phyloP scores from a whole-genome alignment of 331 rosid species.

The Quercus tomentella region DNA sequence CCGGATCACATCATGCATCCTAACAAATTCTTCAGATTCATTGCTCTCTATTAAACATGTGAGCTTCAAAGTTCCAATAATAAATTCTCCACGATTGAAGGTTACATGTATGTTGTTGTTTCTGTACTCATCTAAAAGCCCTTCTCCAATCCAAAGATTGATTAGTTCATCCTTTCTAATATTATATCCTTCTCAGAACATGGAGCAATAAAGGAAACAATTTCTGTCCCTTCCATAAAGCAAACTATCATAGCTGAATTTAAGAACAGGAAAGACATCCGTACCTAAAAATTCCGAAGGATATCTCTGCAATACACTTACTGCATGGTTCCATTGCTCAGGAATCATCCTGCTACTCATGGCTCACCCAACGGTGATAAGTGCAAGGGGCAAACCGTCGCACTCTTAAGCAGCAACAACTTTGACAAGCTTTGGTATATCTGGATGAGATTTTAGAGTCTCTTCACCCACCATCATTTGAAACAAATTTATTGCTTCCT shows the following conservation, averaged over 20 bases:
- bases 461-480: slow-evolving; percentile 5
- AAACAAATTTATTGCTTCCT: slow-evolving; percentile 6
- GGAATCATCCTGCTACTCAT: background rate
- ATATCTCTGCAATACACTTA: background rate
- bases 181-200: background rate
- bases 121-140: background rate
- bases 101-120: background rate
- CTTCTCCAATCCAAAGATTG: slow-evolving; percentile 21
- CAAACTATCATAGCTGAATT: slow-evolving; percentile 3
- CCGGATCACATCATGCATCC: slow-evolving; percentile 27
- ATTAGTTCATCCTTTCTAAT: background rate
- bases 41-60: background rate
- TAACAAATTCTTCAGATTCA: background rate
- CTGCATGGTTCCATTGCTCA: too few relatives aligned
- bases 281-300: slow-evolving; percentile 17
- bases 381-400: slow-evolving; percentile 17
- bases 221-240: background rate
- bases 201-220: slow-evolving; percentile 10
- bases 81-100: background rate
- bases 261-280: slow-evolving; percentile 12
- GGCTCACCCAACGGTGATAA: background rate
- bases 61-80: slow-evolving; percentile 8
- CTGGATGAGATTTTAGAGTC: background rate
- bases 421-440: slow-evolving; percentile 1
- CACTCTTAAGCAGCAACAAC: slow-evolving; percentile 8